These are phyloP conservation scores for Plantago rigida DNA, from an alignment of 305 asterid genomes.

Conservation along the genomic window DNA sequence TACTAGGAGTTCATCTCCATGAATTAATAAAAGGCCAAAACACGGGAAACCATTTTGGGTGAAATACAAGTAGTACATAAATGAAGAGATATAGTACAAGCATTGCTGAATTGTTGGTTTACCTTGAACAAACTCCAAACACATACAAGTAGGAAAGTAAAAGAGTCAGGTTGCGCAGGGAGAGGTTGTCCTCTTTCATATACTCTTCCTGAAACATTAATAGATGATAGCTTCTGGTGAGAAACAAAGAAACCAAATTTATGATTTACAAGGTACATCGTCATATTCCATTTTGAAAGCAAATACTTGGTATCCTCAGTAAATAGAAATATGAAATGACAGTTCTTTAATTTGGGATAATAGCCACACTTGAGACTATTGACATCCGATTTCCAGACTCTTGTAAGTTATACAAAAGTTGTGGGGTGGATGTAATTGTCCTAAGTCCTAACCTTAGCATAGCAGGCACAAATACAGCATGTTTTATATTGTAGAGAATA, in stretches of 20 bases:
- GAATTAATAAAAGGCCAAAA: no score
- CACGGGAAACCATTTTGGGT: no score
- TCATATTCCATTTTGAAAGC: slow-evolving; percentile 13
- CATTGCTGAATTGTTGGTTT: slow-evolving; percentile 18
- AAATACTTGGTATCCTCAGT: neutral
- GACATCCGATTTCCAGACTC: neutral
- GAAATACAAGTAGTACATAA: no score
- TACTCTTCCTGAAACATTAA: slow-evolving; percentile 64
- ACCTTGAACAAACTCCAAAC: slow-evolving; percentile 85
- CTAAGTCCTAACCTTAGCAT: neutral
- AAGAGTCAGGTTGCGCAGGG: slow-evolving; percentile 74
- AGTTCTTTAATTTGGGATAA: no score
- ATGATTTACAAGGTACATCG: slow-evolving; percentile 4
- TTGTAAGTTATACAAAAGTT: neutral
- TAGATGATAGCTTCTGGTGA: slow-evolving; percentile 28
- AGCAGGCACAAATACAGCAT: neutral
- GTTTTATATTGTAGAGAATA: neutral
- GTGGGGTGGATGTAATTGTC: neutral
- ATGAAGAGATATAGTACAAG: slow-evolving; percentile 7
- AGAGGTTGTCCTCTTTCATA: slow-evolving; percentile 72
- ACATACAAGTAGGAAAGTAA: slow-evolving; percentile 64
- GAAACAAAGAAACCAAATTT: slow-evolving; percentile 8
- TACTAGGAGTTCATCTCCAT: no score
- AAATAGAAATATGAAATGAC: no score
- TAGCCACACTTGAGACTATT: neutral